Base-by-base conservation (phyloP, 2,329 filamentous ascomycete species). In the Fusarium udum region DNA sequence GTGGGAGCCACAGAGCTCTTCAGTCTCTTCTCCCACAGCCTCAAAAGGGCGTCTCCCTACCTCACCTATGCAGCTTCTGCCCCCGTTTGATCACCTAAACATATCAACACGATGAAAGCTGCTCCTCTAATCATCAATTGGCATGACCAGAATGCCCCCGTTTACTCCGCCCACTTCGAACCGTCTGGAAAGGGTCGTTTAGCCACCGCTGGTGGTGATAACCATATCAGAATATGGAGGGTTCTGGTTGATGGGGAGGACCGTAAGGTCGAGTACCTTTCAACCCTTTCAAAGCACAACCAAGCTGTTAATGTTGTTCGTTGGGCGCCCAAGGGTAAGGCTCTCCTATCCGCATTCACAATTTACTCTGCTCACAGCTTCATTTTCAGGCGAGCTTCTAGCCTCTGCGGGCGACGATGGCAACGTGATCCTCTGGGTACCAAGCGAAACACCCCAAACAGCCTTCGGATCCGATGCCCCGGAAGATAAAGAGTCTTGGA, bases 301-400 rank as follows among this genome's bases (percentile, higher is more conserved):
- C 95, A 98, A 83, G 95, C 96, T 49, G 96, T 99, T 78, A 99
- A 99, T 85, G 96, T 99, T 43, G 96, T 99, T 59, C 91, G 96
- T 78, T 99, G 96, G 91, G 93, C 94, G 78, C 96, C 96, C 31
- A 93, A 94, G 88, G 95, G 95, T 97, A 87, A 65, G 85, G 78
- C 13, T 37, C 34, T 49, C 59, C 40, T 49, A 43, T 53, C 22
- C 34, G 22, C 22, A 26, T 42, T 48, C 18, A 12, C 18, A 46
- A 37, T 43, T 28, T 40, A 28, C 56, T 36, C 48, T 46, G 42
- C 72, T 79, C 63, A 74, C 74, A 69, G 62, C 64, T 62, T 42
- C 31, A 18, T 40, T 40, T 49, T 28, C 78, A 97, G 95, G 95
- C 72, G 96, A 98, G 84, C 90, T 95, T 78, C 90, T 99, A 71